These are phyloP conservation scores for Globisporangium alternatum DNA, from an alignment of 352 stramenopile genomes.

Conservation along the genomic window DNA sequence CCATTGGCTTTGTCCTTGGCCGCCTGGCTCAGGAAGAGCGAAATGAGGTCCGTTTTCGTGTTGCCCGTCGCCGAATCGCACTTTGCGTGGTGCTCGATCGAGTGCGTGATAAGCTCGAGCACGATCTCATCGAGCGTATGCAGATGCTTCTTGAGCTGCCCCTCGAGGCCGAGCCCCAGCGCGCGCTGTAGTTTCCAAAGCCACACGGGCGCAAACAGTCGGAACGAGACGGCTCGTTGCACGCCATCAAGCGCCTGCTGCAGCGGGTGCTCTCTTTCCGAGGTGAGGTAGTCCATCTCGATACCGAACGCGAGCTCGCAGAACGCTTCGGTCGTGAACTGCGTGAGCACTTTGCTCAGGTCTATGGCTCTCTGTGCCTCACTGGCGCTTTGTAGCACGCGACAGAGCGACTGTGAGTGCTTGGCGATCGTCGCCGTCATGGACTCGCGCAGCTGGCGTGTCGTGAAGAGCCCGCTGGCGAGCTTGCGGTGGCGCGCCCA, in stretches of 20 bases:
- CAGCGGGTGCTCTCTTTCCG: constrained; percentile 22
- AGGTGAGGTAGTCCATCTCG: constrained; percentile 24
- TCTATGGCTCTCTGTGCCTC: constrained; percentile 4
- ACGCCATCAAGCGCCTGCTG: constrained; percentile 25
- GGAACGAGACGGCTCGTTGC: constrained; percentile 19
- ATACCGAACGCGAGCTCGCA: constrained; percentile 36
- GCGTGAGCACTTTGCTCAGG: constrained; percentile 20
- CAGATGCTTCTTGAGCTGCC: constrained; percentile 19
- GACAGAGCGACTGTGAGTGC: constrained; percentile 7
- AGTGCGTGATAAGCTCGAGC: constrained; percentile 25
- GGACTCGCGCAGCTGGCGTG: constrained; percentile 13
- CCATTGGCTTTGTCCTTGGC: not conserved
- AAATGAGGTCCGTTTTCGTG: constrained; percentile 28
- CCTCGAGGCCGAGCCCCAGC: constrained; percentile 25
- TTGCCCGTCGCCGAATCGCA: not conserved
- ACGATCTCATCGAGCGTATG: constrained; percentile 24
- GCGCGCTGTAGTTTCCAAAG: constrained; percentile 32
- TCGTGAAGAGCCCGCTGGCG: constrained; percentile 74
- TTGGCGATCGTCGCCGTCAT: constrained; percentile 11
- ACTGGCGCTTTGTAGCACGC: not conserved
- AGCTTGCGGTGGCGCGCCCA: constrained; percentile 48
- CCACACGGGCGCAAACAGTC: constrained; percentile 20
- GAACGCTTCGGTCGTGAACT: constrained; percentile 37
- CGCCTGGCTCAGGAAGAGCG: constrained; percentile 32
- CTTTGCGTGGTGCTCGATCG: constrained; percentile 16